Conservation (phyloP, 2,329 filamentous ascomycete species). For the Aspergillus texensis region DNA sequence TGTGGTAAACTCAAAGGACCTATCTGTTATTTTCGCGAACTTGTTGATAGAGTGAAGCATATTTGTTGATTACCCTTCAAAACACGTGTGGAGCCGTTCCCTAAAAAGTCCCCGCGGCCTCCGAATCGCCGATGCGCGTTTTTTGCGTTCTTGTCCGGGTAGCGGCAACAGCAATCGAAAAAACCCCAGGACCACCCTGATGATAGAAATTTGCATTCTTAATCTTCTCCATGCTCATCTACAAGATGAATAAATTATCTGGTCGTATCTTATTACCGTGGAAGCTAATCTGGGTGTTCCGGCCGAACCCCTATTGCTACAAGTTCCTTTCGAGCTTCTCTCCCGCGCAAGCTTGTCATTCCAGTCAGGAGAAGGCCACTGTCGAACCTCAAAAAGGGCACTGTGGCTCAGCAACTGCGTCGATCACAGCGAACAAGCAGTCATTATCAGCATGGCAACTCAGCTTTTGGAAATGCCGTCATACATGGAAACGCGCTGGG, state of each 20-base stretch:
- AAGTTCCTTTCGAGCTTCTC: background rate
- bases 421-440: background rate
- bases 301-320: background rate
- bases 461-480: slow-evolving; percentile 39
- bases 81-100: background rate
- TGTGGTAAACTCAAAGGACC: too few species aligned
- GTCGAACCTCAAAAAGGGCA: background rate
- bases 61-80: background rate
- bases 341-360: background rate
- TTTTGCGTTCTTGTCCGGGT: background rate
- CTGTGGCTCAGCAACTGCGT: background rate
- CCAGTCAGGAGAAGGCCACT: background rate
- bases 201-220: background rate
- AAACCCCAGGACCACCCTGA: background rate
- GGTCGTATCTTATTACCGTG: background rate
- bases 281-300: background rate
- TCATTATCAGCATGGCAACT: background rate
- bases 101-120: background rate
- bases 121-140: background rate
- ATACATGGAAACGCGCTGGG: slow-evolving; percentile 53
- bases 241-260: background rate
- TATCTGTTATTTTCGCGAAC: background rate
- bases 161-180: background rate
- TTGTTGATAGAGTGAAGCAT: background rate
- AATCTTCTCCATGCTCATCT: background rate